Evolutionary conservation across 176 grass and related monocot genomes (phyloP).

Genomic region (Eleusine coracana): DNA sequence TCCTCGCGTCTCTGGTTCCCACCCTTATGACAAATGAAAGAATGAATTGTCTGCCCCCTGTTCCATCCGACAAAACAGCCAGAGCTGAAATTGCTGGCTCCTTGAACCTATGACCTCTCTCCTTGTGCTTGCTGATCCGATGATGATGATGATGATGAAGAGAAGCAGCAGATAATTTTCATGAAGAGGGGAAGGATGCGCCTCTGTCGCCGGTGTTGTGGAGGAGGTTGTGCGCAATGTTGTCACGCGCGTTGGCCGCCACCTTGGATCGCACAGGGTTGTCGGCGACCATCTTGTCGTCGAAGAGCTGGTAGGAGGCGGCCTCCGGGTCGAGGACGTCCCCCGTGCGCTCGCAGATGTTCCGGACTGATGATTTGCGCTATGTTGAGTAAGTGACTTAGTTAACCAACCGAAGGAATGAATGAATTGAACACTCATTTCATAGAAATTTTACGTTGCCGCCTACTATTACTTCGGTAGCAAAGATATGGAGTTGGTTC

Average conservation of each 20-base stretch:
- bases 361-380: not conserved
- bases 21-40: constrained; percentile 24
- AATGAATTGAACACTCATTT: not conserved
- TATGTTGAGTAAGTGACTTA: not conserved
- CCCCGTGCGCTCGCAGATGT: constrained; percentile 78
- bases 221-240: constrained; percentile 73
- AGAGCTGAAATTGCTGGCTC: not conserved
- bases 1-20: not conserved
- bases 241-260: constrained; percentile 53
- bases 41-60: not conserved
- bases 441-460: not conserved
- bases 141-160: not conserved
- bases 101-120: not conserved
- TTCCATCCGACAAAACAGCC: constrained; percentile 22
- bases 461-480: no score
- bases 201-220: constrained; percentile 36
- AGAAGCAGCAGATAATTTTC: no score
- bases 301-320: constrained; percentile 43
- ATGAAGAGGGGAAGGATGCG: constrained; percentile 34
- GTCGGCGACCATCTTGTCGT: constrained; percentile 65
- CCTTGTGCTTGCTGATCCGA: not conserved
- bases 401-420: not conserved
- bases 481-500: no score
- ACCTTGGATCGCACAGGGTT: constrained; percentile 56
- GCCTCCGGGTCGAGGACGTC: constrained; percentile 53